Base-by-base conservation (phyloP, 768 basidiomycete genomes). In the Rhodosporidiobolus odoratus region DNA sequence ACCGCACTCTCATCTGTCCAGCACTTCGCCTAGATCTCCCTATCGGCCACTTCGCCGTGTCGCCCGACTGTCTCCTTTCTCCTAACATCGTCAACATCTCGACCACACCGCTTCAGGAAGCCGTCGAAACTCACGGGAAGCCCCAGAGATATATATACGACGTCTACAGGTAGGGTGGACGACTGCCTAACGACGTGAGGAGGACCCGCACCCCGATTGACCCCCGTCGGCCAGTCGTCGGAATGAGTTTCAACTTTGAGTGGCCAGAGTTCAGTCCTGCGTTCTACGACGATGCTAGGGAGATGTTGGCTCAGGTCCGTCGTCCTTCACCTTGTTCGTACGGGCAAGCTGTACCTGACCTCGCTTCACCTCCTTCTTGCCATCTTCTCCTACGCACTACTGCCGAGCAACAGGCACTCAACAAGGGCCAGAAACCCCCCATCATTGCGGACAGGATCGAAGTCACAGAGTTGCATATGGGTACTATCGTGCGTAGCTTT, bases 401-500 rank as follows among this genome's bases (percentile, higher is more conserved):
- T n/a, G n/a, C n/a, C n/a, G n/a, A n/a, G n/a, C n/a, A 8, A 32
- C 68, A 75, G n/a, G 91, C 91, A 52, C 89, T 94, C 80, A 92
- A 92, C 84, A 92, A 96, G 83, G 96, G 96, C 73, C 89, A 88
- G 82, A 97, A 96, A 79, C 96, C 95, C 2, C 92, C 93, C 37
- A 89, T 99, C 77, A 97, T 98, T 75, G 94, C 92, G 62, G 96
- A 95, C 81, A 88, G 86, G 80, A 98, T 99, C 73, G 92, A 98
- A 79, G 96, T 99, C 38, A 90, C 96, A 62, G 96, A 98, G 79
- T 82, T 99, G n/a, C 89, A 97, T 81, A 98, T 99, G 96, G 96
- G 96, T 45, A 92, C 90, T 3, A 89, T 95, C 83, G 94, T 92
- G 35, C 41, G 74, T 61, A n/a, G 2, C 23, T 0, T 23, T 17